phyloP scores from a whole-genome alignment of 2,329 filamentous ascomycete species.

The Podosphaera aphanis region DNA sequence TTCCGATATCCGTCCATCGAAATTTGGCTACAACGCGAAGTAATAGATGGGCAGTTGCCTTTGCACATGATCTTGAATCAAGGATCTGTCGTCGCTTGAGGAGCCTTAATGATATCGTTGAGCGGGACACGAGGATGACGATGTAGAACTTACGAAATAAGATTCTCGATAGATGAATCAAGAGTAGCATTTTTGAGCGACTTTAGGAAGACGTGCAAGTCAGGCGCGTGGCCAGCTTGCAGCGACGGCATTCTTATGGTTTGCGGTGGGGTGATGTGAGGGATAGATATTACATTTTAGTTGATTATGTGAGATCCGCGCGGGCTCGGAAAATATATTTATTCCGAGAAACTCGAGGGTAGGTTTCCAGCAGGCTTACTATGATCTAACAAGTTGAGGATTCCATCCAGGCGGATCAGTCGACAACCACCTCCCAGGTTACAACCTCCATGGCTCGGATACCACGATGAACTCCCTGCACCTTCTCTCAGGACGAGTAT shows the following conservation, averaged over 20 bases:
- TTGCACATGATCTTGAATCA: slow-evolving; percentile 68
- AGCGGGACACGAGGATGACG: slow-evolving; percentile 5
- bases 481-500: slow-evolving; percentile 69
- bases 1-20: slow-evolving; percentile 52
- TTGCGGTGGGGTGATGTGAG: no score
- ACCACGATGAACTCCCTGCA: slow-evolving; percentile 87
- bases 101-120: slow-evolving; percentile 24
- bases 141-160: slow-evolving; percentile 40
- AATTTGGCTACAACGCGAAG: slow-evolving; percentile 66
- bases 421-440: not conserved
- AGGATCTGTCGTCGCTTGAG: slow-evolving; percentile 79
- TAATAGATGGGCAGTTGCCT: slow-evolving; percentile 75
- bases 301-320: no score
- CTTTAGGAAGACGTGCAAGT: slow-evolving; percentile 55
- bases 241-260: slow-evolving; percentile 25
- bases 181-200: slow-evolving; percentile 52
- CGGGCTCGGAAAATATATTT: no score
- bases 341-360: no score
- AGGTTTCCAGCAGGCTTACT: no score
- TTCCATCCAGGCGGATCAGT: no score
- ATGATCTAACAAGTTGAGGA: no score
- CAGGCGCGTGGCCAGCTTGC: slow-evolving; percentile 34
- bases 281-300: no score
- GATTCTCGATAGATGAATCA: slow-evolving; percentile 61
- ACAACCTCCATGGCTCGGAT: slow-evolving; percentile 25